Evolutionary conservation across 2,329 filamentous ascomycete species (phyloP), one percentile per base, ranked within the genome.

Genomic region (Aaosphaeria arxii): DNA sequence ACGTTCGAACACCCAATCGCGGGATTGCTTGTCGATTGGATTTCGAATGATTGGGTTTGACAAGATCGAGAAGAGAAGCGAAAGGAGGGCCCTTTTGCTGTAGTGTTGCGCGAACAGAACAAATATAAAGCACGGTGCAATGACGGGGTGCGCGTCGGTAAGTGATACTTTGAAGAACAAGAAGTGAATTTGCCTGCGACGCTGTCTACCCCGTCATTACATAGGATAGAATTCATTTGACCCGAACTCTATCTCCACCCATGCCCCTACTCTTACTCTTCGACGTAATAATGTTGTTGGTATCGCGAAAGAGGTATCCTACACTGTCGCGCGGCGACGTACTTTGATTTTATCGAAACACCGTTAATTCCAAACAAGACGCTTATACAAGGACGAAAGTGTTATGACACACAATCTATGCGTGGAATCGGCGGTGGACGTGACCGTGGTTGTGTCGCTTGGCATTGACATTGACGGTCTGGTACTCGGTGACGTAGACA

Each of bases 121-220:
- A 24, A 24, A 24, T 24, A 24, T 24, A 24, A 24, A 57, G 50
- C 55, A 59, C 40, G 39, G 7, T 9, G 17, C 17, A 28, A 59
- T 56, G 50, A 55, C 55, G 48, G 47, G 33, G 60, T 55, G 55
- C 56, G 58, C 56, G 51, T 59, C 58, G 60, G 56, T 53, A 52
- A 53, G 47, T 24, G 40, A 45, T 43, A 32, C 9, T 24, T 11
- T 36, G 39, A 24, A 47, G 45, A 53, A 54, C 53, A 60, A 57
- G 49, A 56, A 66, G 61, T 57, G 54, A 63, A 66, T 67, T 64
- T 58, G 58, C 61, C 61, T 66, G 64, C 64, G 64, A 68, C 64
- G 62, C 64, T 63, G 59, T 61, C 63, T 68, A 66, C 62, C 57
- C 56, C 57, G 56, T 55, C 64, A 67, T 68, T 67, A 69, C 58